These are phyloP conservation scores for Gelatoporia subvermispora DNA, from an alignment of 768 basidiomycete species.

Conservation along the genomic window DNA sequence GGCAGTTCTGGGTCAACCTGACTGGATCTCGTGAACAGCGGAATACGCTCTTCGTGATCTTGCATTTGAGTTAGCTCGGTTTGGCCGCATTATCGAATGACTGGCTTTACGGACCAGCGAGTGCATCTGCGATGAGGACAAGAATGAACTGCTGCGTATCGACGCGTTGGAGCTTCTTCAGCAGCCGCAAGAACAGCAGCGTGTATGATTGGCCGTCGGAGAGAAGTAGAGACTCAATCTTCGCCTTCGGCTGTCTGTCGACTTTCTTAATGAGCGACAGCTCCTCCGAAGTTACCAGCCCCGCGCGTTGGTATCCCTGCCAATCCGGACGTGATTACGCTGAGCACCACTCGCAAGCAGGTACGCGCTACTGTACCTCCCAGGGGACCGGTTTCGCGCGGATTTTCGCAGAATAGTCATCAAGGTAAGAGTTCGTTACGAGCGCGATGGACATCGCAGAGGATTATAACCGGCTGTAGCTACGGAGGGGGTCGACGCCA, in stretches of 20 bases:
- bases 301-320: conserved; percentile 94
- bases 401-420: conserved; percentile 84
- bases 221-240: conserved; percentile 70
- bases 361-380: conserved; percentile 57
- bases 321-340: conserved; percentile 15
- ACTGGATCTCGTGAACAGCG: conserved; percentile 59
- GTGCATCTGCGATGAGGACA: conserved; percentile 83
- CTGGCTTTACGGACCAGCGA: conserved; percentile 52
- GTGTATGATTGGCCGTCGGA: conserved; percentile 84
- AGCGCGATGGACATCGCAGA: conserved; percentile 64
- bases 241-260: conserved; percentile 71
- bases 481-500: no score
- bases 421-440: conserved; percentile 79
- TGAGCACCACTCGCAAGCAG: not conserved
- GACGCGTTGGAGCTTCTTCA: conserved; percentile 79
- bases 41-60: conserved; percentile 89
- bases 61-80: not conserved
- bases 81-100: not conserved
- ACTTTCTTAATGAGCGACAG: conserved; percentile 85
- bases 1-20: conserved; percentile 76
- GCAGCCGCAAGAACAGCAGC: conserved; percentile 80
- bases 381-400: conserved; percentile 89
- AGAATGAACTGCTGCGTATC: conserved; percentile 88
- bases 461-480: not conserved
- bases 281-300: conserved; percentile 83